A percentile compares a stretch with the other conserved stretches of the same genome.
Evolutionary conservation across 2,329 filamentous ascomycete genomes (phyloP).

Genomic region (Penicillium vulpinum): DNA sequence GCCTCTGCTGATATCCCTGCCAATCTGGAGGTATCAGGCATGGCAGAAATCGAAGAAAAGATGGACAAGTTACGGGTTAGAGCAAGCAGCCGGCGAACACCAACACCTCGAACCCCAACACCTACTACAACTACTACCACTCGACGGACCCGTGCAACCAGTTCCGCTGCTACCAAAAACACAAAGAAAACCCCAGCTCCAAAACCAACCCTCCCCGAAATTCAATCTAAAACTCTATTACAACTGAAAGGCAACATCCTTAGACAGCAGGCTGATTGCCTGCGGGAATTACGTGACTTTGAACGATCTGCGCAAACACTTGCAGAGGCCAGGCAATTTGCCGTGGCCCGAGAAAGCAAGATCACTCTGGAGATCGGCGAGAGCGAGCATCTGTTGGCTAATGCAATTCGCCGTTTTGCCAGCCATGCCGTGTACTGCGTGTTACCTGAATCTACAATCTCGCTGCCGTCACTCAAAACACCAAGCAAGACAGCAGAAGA

Average conservation of each 20-base stretch:
- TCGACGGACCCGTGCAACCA: conserved; percentile 35
- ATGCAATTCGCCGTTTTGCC: conserved; percentile 58
- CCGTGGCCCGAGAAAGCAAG: conserved; percentile 57
- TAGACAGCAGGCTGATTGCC: conserved; percentile 52
- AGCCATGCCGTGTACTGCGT: conserved; percentile 84
- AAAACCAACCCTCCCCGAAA: conserved; percentile 20
- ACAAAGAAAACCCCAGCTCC: conserved; percentile 21
- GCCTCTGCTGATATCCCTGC: conserved; percentile 33
- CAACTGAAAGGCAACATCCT: conserved; percentile 52
- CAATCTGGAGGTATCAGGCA: conserved; percentile 29
- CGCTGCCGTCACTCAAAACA: conserved; percentile 68
- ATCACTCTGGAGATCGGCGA: conserved; percentile 52
- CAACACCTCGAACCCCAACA: conserved; percentile 27
- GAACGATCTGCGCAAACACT: conserved; percentile 59
- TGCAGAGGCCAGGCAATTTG: conserved; percentile 34
- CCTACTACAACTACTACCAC: conserved; percentile 24
- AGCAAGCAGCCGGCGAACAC: conserved; percentile 23
- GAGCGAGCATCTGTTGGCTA: conserved; percentile 39
- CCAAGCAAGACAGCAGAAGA: conserved; percentile 38
- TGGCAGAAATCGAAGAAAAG: conserved; percentile 43
- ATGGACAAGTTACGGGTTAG: conserved; percentile 46
- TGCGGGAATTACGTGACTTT: conserved; percentile 54
- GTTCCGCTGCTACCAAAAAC: conserved; percentile 21
- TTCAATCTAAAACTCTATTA: conserved; percentile 42
- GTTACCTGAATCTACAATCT: conserved; percentile 88